A percentile compares a stretch with the other conserved stretches of the same genome.
Evolutionary conservation across 2,329 filamentous ascomycete genomes (phyloP).

Genomic region (Bimuria novae-zelandiae): DNA sequence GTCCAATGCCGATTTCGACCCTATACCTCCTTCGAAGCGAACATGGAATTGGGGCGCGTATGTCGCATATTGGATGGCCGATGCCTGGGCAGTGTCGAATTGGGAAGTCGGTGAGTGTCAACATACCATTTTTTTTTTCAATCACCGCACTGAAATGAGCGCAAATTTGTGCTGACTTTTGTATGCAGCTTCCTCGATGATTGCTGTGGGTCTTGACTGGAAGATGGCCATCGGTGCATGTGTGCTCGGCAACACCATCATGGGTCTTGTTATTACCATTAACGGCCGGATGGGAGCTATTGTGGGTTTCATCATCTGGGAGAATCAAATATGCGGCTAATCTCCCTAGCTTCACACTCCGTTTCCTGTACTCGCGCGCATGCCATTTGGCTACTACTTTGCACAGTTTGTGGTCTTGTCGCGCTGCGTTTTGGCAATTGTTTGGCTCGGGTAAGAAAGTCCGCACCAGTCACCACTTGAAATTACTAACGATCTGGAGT

Average conservation of each 20-base stretch:
- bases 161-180: background rate
- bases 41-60: conserved; percentile 43
- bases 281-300: conserved; percentile 33
- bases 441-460: conserved; percentile 39
- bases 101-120: conserved; percentile 42
- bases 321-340: conserved; percentile 9
- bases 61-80: conserved; percentile 48
- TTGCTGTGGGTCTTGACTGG: conserved; percentile 31
- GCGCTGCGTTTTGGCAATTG: conserved; percentile 40
- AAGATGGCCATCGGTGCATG: conserved; percentile 41
- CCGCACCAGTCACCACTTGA: background rate
- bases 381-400: conserved; percentile 34
- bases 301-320: conserved; percentile 12
- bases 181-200: conserved; percentile 33
- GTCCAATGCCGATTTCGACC: conserved; percentile 47
- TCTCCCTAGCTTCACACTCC: conserved; percentile 27
- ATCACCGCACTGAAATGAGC: background rate
- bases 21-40: conserved; percentile 45
- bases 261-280: conserved; percentile 34
- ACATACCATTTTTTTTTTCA: too few relatives aligned
- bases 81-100: conserved; percentile 47
- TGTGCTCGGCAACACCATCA: conserved; percentile 37
- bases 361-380: conserved; percentile 28
- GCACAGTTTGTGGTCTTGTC: conserved; percentile 36
- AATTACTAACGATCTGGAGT: conserved; percentile 15